Evolutionary conservation across 371 early-diverging fungal genomes (phyloP), one percentile per base, ranked within the genome.

Genomic region (Mucor plumbeus): DNA sequence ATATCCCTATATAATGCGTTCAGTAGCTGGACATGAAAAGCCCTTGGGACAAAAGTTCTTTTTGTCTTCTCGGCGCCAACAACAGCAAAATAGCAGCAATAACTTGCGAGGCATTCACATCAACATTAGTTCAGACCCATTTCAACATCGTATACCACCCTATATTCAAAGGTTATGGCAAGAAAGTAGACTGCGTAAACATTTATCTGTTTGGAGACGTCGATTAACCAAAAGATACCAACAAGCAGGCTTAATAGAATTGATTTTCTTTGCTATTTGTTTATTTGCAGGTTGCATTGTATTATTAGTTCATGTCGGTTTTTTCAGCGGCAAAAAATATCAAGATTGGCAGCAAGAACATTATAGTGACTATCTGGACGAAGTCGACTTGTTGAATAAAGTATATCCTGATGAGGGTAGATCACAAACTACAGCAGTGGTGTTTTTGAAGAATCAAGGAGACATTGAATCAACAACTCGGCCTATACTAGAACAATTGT

Each of bases 341-440:
- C 81, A 80, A 55, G 79, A 80, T 60, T 76, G 74, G 74, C 83
- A 78, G 21, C 66, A 72, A 7, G 80, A 81, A 41, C 76, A 79
- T 50, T 65, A 65, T 36, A 53, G 35, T n/a, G 57, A 59, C 21
- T 41, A 50, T n/a, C 43, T 72, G 11, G 70, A 77, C 4, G 76
- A 81, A 70, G 72, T 83, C 10, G 84, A 85, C 65, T 65, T 83
- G 11, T 57, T 85, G n/a, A 75, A 79, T 43, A 79, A 84, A 38
- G 69, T 87, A 60, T 81, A 85, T 63, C 88, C 89, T 0, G 84
- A 79, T 17, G 85, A 87, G 33, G 89, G 89, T 0, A 72, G 78
- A 19, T 72, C 74, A 14, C 75, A 79, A 63, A 77, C 83, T 3
- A 88, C 89, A 4, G 83, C 86, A 6, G 77, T 89, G n/a, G 55